Percentiles rank a stretch among this genome's conserved stretches.
Conservation (phyloP, 2,329 filamentous ascomycete species). For the Colletotrichum sp. region DNA sequence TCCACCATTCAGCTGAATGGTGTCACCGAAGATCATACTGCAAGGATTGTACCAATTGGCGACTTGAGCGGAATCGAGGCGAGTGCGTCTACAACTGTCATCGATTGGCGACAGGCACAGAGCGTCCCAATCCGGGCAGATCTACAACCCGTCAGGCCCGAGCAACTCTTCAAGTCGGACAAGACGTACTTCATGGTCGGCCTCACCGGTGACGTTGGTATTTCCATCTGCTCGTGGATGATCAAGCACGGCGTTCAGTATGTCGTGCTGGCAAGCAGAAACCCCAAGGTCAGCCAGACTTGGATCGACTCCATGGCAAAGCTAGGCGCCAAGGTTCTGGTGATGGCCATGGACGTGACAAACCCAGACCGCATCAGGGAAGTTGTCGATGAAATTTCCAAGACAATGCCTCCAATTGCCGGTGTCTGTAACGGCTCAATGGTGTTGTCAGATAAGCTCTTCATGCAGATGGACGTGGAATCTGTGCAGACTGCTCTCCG, state of each 20-base stretch:
- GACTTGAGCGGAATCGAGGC: neutral
- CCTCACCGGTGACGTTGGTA: slow-evolving; percentile 33
- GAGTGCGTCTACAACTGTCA: neutral
- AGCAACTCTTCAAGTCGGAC: slow-evolving; percentile 19
- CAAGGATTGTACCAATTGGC: neutral
- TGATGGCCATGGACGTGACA: slow-evolving; percentile 25
- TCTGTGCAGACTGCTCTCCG: slow-evolving; percentile 27
- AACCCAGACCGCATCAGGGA: neutral
- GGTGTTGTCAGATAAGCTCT: slow-evolving; percentile 34
- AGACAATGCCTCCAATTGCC: slow-evolving; percentile 36
- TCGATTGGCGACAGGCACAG: neutral
- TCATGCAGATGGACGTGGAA: slow-evolving; percentile 32
- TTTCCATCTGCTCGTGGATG: slow-evolving; percentile 41
- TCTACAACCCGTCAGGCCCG: neutral
- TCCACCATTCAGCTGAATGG: neutral
- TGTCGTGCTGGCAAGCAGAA: slow-evolving; percentile 39
- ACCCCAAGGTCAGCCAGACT: slow-evolving; percentile 28
- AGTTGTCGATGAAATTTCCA: slow-evolving; percentile 23
- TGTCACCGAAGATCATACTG: too few species aligned
- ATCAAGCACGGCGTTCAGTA: slow-evolving; percentile 33
- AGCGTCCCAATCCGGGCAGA: neutral
- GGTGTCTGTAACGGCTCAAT: slow-evolving; percentile 43
- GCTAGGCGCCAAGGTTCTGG: slow-evolving; percentile 7
- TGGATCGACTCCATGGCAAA: slow-evolving; percentile 19
- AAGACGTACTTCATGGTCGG: slow-evolving; percentile 37